Conservation (phyloP, 139 green algal genomes). For the Chlamydomonas eustigma region DNA sequence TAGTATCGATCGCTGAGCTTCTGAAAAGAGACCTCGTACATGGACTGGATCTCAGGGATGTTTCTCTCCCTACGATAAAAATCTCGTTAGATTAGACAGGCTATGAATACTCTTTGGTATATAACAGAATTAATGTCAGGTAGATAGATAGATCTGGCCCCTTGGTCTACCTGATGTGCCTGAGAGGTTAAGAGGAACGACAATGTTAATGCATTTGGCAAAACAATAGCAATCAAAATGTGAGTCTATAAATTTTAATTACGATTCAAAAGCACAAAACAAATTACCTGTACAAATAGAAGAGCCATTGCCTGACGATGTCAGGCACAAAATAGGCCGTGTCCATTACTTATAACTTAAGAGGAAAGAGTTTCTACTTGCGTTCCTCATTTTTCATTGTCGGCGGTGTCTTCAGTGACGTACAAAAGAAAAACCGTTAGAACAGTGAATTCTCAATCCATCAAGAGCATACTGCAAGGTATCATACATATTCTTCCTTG, state of each 20-base stretch:
- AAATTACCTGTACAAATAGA: conserved; percentile 86
- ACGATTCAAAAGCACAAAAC: not conserved
- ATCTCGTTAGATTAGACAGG: not conserved
- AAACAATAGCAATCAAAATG: not conserved
- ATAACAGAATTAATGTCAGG: not conserved
- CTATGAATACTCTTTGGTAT: not conserved
- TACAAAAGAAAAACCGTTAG: too few relatives aligned
- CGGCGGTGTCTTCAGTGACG: too few relatives aligned
- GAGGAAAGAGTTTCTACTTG: too few relatives aligned
- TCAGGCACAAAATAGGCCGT: conserved; percentile 65
- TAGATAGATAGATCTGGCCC: not conserved
- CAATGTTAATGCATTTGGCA: not conserved
- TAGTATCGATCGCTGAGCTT: conserved; percentile 96
- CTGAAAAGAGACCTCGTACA: conserved; percentile 94
- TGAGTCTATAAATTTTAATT: not conserved
- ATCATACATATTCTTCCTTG: too few relatives aligned
- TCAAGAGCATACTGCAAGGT: too few relatives aligned
- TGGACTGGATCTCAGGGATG: conserved; percentile 92
- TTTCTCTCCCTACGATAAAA: conserved; percentile 79
- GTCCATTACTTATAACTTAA: conserved; percentile 5
- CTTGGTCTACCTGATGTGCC: conserved; percentile 70
- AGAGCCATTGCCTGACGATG: conserved; percentile 92
- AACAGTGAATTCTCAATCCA: too few relatives aligned
- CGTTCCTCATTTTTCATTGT: too few relatives aligned
- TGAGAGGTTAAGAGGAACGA: not conserved